These are phyloP conservation scores for Larix kaempferi DNA, from an alignment of 75 land plant species.

Conservation along the genomic window DNA sequence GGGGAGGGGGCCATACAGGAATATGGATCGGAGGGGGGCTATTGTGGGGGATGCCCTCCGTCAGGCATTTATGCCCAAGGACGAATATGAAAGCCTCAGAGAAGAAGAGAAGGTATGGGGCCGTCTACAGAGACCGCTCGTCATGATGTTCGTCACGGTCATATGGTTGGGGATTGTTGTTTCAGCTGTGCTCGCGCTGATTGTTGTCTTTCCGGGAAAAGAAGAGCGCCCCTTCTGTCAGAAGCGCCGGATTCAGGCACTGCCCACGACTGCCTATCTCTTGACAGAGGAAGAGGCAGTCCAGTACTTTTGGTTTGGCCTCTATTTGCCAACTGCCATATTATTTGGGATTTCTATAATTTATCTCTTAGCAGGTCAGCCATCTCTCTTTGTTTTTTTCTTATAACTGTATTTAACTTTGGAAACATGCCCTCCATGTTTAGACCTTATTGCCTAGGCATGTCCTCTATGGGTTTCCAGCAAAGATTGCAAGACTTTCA, in stretches of 20 bases:
- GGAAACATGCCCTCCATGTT: no score
- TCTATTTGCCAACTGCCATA: conserved; percentile 67
- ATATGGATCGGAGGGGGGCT: conserved; percentile 13
- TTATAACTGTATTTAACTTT: neutral
- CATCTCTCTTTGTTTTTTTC: neutral
- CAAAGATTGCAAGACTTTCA: no score
- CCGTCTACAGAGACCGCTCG: conserved; percentile 53
- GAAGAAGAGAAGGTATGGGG: conserved; percentile 76
- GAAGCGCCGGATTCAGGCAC: conserved; percentile 29
- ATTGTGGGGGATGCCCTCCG: conserved; percentile 66
- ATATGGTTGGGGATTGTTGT: conserved; percentile 37
- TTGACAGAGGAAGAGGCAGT: conserved; percentile 80
- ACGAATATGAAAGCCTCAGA: conserved; percentile 69
- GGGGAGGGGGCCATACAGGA: neutral
- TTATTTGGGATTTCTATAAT: conserved; percentile 50
- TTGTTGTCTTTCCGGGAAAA: conserved; percentile 60
- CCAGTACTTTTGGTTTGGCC: conserved; percentile 75
- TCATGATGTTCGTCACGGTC: conserved; percentile 12
- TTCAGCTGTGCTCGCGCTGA: conserved; percentile 35
- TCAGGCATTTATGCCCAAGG: conserved; percentile 96
- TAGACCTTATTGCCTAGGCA: no score
- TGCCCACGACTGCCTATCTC: conserved; percentile 2
- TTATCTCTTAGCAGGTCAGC: conserved; percentile 80
- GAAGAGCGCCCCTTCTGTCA: conserved; percentile 59
- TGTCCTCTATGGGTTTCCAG: no score